Conservation (phyloP, 2,329 filamentous ascomycete species). For the Chaetomiaceae sp. region DNA sequence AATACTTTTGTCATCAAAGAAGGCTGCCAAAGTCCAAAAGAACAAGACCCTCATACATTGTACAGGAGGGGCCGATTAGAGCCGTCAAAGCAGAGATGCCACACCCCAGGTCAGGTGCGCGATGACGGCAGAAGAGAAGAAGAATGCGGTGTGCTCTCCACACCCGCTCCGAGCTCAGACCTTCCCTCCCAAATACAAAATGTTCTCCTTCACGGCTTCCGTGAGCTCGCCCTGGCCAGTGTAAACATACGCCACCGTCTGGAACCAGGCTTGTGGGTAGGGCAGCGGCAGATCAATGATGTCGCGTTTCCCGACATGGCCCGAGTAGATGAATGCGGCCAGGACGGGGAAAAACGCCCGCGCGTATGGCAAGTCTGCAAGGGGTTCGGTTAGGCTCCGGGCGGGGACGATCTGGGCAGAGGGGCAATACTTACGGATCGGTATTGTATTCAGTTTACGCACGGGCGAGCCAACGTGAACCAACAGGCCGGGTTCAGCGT, state of each 20-base stretch:
- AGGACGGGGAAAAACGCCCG: slow-evolving; percentile 47
- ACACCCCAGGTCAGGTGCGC: slow-evolving; percentile 10
- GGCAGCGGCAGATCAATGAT: slow-evolving; percentile 53
- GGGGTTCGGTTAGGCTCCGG: not conserved
- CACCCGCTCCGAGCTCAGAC: slow-evolving; percentile 28
- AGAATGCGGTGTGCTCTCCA: slow-evolving; percentile 1
- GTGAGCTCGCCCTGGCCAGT: slow-evolving; percentile 43
- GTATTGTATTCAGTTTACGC: slow-evolving; percentile 33
- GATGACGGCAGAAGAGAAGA: slow-evolving; percentile 7
- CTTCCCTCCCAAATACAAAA: slow-evolving; percentile 49
- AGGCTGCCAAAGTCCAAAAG: slow-evolving; percentile 6
- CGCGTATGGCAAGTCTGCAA: slow-evolving; percentile 42
- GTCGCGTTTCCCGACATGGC: slow-evolving; percentile 46
- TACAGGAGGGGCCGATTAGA: slow-evolving; percentile 4
- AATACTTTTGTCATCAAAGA: slow-evolving; percentile 5
- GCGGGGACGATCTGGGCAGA: not conserved
- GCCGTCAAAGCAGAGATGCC: slow-evolving; percentile 5
- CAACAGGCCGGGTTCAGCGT: slow-evolving; percentile 18
- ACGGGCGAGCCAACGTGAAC: slow-evolving; percentile 18
- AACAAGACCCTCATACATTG: slow-evolving; percentile 7
- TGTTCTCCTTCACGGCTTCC: slow-evolving; percentile 44
- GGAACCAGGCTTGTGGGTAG: slow-evolving; percentile 48
- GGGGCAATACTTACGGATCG: slow-evolving; percentile 40
- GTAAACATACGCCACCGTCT: slow-evolving; percentile 51
- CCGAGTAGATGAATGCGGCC: slow-evolving; percentile 48